Base-by-base conservation (phyloP, 2,329 filamentous ascomycete species). In the Colletotrichum sp. region DNA sequence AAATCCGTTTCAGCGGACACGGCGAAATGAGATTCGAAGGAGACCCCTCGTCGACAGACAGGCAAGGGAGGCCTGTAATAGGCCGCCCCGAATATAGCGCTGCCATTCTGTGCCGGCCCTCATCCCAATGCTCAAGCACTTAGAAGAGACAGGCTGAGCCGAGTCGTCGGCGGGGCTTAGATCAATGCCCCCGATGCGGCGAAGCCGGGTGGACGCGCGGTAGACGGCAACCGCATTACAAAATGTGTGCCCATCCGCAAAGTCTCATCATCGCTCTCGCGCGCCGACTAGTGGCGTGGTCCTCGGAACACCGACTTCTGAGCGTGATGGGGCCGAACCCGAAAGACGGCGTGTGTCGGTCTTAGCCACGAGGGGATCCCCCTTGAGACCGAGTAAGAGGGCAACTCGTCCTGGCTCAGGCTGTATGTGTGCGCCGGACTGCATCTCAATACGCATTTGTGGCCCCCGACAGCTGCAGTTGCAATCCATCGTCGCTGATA, bases 21-120 rank as follows among this genome's bases (percentile, higher is more conserved):
- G 67, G 49, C 64, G 28, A 69, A 24, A 59, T 64, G 49, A 66
- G 5, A 28, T 59, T 32, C 30, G 10, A 30, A 28, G 12, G 52
- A 73, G 64, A 57, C 49, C 63, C 66, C 55, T 70, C 68, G 30
- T 39, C 39, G 24, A 24, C 49, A 36, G 21, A 26, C 26, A 18
- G n/a, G 34, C 70, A 60, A 70, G 70, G 73, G 70, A 69, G 70
- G 70, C 64, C 65, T 69, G 74, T n/a, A n/a, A 68, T 52, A 65
- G 34, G 55, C 62, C 16, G 13, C 57, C 57, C 32, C 49, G 15
- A 57, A 60, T 49, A 64, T 34, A 59, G 63, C 59, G 62, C 52
- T 55, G 49, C 39, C 73, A 26, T 39, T 32, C 55, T 68, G 24
- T 24, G 28, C n/a, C 12, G 39, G 16, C 18, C 39, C n/a, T 52